Conservation (phyloP, 108 stramenopile species). For the Skeletonema marinoi region DNA sequence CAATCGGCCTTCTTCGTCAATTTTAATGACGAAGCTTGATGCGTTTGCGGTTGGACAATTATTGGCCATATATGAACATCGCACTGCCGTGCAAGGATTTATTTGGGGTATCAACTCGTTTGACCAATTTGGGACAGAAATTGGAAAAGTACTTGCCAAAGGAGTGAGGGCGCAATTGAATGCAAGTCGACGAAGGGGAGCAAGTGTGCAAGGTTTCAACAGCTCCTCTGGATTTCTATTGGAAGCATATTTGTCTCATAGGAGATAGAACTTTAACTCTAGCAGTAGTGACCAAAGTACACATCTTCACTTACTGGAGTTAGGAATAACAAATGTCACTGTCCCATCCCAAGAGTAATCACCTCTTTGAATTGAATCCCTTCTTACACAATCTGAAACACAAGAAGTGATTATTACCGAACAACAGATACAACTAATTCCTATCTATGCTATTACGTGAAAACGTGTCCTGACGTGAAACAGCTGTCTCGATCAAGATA, state of each 20-base stretch:
- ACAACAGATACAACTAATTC: no score
- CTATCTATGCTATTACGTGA: no score
- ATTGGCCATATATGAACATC: conserved; percentile 97
- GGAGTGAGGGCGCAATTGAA: conserved; percentile 74
- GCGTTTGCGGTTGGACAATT: conserved; percentile 91
- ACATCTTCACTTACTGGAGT: no score
- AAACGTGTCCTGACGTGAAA: no score
- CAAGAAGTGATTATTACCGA: no score
- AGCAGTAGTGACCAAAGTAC: no score
- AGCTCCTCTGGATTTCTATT: conserved; percentile 72
- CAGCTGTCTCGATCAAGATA: no score
- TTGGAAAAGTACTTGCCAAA: conserved; percentile 86
- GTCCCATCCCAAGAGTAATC: no score
- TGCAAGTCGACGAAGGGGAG: conserved; percentile 70
- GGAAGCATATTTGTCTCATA: conserved; percentile 80
- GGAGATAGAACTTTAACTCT: conserved; percentile 17
- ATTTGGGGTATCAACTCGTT: conserved; percentile 98
- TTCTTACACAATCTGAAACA: no score
- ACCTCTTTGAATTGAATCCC: no score
- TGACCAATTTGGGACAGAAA: conserved; percentile 96
- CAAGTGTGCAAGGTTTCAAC: conserved; percentile 89
- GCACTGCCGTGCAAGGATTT: conserved; percentile 97
- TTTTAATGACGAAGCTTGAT: conserved; percentile 83
- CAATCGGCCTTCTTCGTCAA: conserved; percentile 94
- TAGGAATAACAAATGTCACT: no score